These are phyloP conservation scores for Durusdinium trenchii DNA, from an alignment of 73 alveolate genomes.

Conservation along the genomic window DNA sequence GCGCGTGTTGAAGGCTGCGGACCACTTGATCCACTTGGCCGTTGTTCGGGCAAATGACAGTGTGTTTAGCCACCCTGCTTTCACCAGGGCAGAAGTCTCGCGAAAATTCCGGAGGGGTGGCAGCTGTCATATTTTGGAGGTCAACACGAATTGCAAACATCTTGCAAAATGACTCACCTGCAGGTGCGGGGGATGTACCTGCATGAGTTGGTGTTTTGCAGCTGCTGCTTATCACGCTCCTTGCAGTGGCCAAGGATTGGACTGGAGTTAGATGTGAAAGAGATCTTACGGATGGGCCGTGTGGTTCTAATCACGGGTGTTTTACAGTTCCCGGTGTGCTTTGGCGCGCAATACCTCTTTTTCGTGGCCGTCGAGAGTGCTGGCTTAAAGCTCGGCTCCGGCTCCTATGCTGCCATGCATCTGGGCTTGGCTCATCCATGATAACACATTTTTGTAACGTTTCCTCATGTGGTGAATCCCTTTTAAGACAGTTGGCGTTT, in stretches of 20 bases:
- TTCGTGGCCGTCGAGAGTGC: conserved; percentile 3
- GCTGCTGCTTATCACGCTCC: background rate
- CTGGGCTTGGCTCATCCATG: background rate
- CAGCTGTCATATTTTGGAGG: no score
- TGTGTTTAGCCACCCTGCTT: no score
- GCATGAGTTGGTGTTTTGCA: background rate
- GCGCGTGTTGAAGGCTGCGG: no score
- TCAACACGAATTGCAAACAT: background rate
- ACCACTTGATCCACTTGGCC: no score
- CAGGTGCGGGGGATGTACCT: background rate
- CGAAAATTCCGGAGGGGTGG: no score
- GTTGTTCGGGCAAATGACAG: background rate
- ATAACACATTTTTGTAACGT: no score
- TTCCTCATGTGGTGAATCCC: no score
- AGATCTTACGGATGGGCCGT: conserved; percentile 89
- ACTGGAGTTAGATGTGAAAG: conserved; percentile 81
- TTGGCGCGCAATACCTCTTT: conserved; percentile 60
- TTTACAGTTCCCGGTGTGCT: conserved; percentile 82
- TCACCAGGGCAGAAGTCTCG: no score
- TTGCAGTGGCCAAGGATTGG: background rate
- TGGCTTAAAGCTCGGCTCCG: conserved; percentile 31
- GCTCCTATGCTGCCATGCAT: conserved; percentile 60
- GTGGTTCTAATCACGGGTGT: conserved; percentile 85
- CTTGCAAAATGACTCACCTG: background rate
- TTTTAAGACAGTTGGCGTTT: no score